Conservation (phyloP, 2,329 filamentous ascomycete genomes). For the Ophiostoma perfectum region DNA sequence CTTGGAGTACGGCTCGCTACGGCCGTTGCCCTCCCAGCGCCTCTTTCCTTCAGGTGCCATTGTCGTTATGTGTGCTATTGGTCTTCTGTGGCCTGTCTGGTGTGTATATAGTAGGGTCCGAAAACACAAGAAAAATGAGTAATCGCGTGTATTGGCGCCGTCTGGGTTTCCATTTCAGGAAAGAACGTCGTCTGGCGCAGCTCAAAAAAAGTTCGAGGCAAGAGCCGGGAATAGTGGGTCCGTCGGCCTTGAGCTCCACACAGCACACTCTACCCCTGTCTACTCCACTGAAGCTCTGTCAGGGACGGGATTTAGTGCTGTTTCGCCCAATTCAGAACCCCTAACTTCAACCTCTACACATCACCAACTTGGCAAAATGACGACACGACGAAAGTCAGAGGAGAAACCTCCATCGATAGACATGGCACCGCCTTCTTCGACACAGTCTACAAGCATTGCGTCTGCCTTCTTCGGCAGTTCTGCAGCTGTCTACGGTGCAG, state of each 20-base stretch:
- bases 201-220: slow-evolving; percentile 8
- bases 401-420: background rate
- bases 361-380: background rate
- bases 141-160: background rate
- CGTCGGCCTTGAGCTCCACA: background rate
- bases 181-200: background rate
- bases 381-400: background rate
- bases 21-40: slow-evolving; percentile 47
- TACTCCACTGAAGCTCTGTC: slow-evolving; percentile 5
- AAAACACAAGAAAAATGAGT: background rate
- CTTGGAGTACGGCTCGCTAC: slow-evolving; percentile 31
- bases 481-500: slow-evolving; percentile 49
- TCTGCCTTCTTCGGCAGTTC: slow-evolving; percentile 36
- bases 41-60: slow-evolving; percentile 40
- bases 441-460: slow-evolving; percentile 21
- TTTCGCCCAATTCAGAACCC: background rate
- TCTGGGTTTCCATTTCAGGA: background rate
- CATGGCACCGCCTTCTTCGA: background rate
- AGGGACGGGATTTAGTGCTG: background rate
- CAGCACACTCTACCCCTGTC: background rate
- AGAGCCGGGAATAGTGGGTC: slow-evolving; percentile 10
- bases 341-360: background rate
- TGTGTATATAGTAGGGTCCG: background rate
- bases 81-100: no score
- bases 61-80: background rate